A percentile compares a stretch with the other conserved stretches of the same genome.
phyloP scores from a whole-genome alignment of 2,329 filamentous ascomycete genomes.

The Cercospora nicotianae region DNA sequence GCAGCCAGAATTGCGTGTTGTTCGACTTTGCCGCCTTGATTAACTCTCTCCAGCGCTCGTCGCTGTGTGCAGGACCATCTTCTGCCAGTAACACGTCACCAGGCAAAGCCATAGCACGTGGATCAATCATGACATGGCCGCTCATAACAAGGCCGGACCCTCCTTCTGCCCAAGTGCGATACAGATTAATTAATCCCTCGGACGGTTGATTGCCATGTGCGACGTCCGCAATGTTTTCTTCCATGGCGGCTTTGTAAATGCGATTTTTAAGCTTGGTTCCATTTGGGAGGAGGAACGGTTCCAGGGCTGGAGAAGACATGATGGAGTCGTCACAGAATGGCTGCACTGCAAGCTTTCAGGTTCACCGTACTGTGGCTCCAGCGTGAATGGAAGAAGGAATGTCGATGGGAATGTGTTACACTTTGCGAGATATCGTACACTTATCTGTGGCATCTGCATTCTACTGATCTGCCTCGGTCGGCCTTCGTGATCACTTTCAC shows the following conservation, averaged over 20 bases:
- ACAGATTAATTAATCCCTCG: conserved; percentile 12
- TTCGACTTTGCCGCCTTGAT: conserved; percentile 6
- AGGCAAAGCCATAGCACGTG: conserved; percentile 11
- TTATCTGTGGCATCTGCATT: not conserved
- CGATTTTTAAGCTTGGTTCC: conserved; percentile 22
- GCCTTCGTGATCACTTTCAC: not conserved
- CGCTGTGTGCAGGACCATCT: not conserved
- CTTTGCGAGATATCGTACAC: not conserved
- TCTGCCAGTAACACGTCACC: conserved; percentile 18
- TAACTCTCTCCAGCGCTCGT: conserved; percentile 7
- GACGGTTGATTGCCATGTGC: conserved; percentile 14
- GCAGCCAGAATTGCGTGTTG: conserved; percentile 18
- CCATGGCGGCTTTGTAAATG: conserved; percentile 26
- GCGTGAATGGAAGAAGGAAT: not conserved
- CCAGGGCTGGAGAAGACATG: conserved; percentile 7
- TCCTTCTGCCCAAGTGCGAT: conserved; percentile 19
- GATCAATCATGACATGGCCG: conserved; percentile 24
- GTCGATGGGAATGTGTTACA: not conserved
- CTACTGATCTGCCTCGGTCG: not conserved
- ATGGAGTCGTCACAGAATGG: not conserved
- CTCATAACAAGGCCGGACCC: conserved; percentile 20
- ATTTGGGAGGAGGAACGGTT: conserved; percentile 18
- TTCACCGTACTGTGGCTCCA: not conserved
- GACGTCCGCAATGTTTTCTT: conserved; percentile 21
- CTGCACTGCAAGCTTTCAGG: not conserved